A percentile compares a stretch with the other conserved stretches of the same genome.
phyloP scores from a whole-genome alignment of 495 filamentous ascomycete genomes.

The Pyrenopolyporus hunteri region DNA sequence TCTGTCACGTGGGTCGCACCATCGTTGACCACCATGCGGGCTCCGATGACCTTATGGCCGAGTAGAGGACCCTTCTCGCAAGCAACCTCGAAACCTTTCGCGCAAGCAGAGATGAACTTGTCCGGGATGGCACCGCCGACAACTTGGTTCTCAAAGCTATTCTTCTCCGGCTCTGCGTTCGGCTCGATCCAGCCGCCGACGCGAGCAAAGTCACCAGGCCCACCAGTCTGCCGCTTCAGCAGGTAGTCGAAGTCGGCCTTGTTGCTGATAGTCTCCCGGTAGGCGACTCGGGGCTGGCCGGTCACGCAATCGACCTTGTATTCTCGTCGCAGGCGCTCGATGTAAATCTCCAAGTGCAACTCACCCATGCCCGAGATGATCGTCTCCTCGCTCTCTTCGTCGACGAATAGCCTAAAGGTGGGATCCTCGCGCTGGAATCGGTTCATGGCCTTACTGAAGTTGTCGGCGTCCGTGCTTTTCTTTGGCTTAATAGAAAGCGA shows the following conservation, averaged over 20 bases:
- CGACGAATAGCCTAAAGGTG: constrained; percentile 93
- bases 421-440: constrained; percentile 99
- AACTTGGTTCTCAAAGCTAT: constrained; percentile 85
- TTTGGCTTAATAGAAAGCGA: constrained; percentile 97
- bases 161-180: constrained; percentile 70
- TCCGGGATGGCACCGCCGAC: constrained; percentile 91
- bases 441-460: constrained; percentile 98
- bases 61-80: constrained; percentile 90
- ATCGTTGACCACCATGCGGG: constrained; percentile 91
- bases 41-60: constrained; percentile 90
- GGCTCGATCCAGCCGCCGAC: constrained; percentile 95
- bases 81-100: constrained; percentile 88
- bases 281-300: constrained; percentile 96
- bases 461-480: constrained; percentile 85
- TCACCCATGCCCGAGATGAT: constrained; percentile 99
- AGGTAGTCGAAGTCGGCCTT: constrained; percentile 86
- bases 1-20: constrained; percentile 98
- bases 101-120: constrained; percentile 94
- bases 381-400: constrained; percentile 88
- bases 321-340: constrained; percentile 97
- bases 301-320: constrained; percentile 94
- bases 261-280: constrained; percentile 89
- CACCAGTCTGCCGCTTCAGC: constrained; percentile 95
- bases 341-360: constrained; percentile 94
- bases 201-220: constrained; percentile 94